These are phyloP conservation scores for Fusarium sp. DNA, from an alignment of 2,329 filamentous ascomycete genomes.

Conservation along the genomic window DNA sequence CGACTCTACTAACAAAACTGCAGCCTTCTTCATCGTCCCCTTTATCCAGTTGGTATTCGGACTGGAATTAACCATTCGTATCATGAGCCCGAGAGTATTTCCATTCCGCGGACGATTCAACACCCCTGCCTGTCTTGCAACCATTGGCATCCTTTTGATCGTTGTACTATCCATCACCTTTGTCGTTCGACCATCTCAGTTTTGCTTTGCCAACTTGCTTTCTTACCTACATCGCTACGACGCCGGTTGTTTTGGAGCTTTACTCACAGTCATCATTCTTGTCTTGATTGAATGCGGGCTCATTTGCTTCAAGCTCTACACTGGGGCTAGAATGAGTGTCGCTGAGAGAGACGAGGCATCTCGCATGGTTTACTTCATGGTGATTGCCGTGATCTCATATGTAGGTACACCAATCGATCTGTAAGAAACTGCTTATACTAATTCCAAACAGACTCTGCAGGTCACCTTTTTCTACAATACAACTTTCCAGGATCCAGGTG, in stretches of 20 bases:
- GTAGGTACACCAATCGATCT: slow-evolving; percentile 56
- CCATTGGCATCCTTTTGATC: slow-evolving; percentile 65
- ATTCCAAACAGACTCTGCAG: slow-evolving; percentile 64
- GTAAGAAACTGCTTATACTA: slow-evolving; percentile 40
- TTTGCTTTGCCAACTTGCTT: slow-evolving; percentile 76
- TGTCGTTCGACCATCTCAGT: slow-evolving; percentile 66
- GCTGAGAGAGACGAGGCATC: slow-evolving; percentile 74
- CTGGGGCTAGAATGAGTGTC: slow-evolving; percentile 66
- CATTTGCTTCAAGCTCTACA: slow-evolving; percentile 69
- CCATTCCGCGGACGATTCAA: slow-evolving; percentile 70
- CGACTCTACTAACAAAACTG: slow-evolving; percentile 41
- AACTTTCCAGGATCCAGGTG: slow-evolving; percentile 57
- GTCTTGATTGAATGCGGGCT: slow-evolving; percentile 64
- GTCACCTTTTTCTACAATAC: slow-evolving; percentile 74
- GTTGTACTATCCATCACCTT: slow-evolving; percentile 70
- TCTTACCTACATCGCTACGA: slow-evolving; percentile 75
- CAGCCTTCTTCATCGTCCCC: slow-evolving; percentile 73
- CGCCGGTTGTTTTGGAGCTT: slow-evolving; percentile 66
- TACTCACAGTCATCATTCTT: slow-evolving; percentile 63
- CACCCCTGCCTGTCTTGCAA: slow-evolving; percentile 66
- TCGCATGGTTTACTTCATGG: slow-evolving; percentile 76
- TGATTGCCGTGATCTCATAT: slow-evolving; percentile 67
- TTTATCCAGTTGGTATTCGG: slow-evolving; percentile 75
- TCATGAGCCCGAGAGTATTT: slow-evolving; percentile 67
- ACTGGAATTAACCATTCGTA: slow-evolving; percentile 69